Base-by-base conservation (phyloP, 2,329 filamentous ascomycete species). In the Nigrospora osmanthi region DNA sequence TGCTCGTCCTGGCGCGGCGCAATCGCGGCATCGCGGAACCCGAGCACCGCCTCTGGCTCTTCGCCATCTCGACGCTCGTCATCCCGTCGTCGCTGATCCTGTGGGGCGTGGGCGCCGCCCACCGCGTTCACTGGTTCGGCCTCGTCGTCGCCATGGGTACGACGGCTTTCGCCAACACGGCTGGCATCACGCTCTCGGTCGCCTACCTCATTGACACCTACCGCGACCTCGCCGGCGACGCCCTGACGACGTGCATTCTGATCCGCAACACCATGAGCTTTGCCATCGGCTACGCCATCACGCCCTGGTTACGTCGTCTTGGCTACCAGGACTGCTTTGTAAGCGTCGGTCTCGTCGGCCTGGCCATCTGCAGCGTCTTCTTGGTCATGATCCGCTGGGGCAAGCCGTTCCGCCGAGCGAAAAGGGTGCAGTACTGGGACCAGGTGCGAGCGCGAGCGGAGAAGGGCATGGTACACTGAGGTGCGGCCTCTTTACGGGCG, bases 311-410 rank as follows among this genome's bases (percentile, higher is more conserved):
- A 16, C 45, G 62, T 4, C 54, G 66, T 35, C 44, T 70, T 30
- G 68, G 68, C 4, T 66, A 66, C 41, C 68, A 70, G 52, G 66
- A 71, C 46, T 69, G 66, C 44, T 72, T 71, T 41, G 60, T 72
- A 13, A 61, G 54, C 43, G 55, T 57, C 31, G 58, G 58, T 3
- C 60, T 61, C 41, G 55, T 61, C 11, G 59, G 56, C 6, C 38
- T 61, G 43, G 55, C 53, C 14, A 58, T 61, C 11, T 61, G 59
- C 37, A 50, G 47, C 14, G 55, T 57, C 30, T 61, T 58, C 34
- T 40, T 61, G 35, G 37, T 59, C 35, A 61, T 61, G 57, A 50
- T 61, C 35, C 53, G 50, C 30, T 61, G 56, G 52, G 59, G 59
- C 14, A 61, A 60, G 54, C 46, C 17, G 42, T 49, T 58, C 31